Conservation (phyloP, 768 basidiomycete genomes). For the Gelatoporia subvermispora region DNA sequence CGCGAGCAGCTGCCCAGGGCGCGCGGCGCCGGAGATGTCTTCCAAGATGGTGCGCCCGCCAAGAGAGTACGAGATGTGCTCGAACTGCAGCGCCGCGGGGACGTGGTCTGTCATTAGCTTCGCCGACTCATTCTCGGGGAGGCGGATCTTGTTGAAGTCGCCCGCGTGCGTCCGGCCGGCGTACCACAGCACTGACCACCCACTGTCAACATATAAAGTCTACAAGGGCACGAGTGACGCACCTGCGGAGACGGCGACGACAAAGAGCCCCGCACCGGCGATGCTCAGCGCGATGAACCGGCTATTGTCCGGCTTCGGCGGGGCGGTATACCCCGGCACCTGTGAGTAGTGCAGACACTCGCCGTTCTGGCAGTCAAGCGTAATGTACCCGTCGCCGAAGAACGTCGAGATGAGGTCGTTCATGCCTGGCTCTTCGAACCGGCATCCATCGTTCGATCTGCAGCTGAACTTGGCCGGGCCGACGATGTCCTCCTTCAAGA, state of each 20-base stretch:
- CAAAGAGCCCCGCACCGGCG: constrained; percentile 69
- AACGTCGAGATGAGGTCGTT: constrained; percentile 90
- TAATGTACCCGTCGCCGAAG: constrained; percentile 90
- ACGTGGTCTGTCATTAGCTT: constrained; percentile 93
- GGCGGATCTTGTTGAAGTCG: constrained; percentile 66
- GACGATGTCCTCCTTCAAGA: constrained; percentile 81
- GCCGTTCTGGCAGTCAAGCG: constrained; percentile 80
- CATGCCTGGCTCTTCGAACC: constrained; percentile 96
- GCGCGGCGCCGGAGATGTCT: constrained; percentile 74
- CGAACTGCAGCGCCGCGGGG: constrained; percentile 91
- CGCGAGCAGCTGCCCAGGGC: constrained; percentile 88
- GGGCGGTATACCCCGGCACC: constrained; percentile 88
- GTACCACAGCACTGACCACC: constrained; percentile 76
- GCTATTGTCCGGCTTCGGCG: constrained; percentile 80
- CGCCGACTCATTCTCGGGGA: constrained; percentile 76
- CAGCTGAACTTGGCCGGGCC: constrained; percentile 90
- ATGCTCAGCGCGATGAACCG: constrained; percentile 81
- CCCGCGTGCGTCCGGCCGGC: constrained; percentile 68
- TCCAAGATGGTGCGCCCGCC: constrained; percentile 67
- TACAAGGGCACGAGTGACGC: neutral
- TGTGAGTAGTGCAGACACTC: constrained; percentile 93
- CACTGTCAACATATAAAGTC: neutral
- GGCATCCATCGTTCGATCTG: constrained; percentile 64
- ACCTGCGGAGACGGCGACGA: constrained; percentile 66
- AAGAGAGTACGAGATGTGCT: constrained; percentile 75